Conservation (phyloP, 768 basidiomycete species). For the Tulasnella sp. region DNA sequence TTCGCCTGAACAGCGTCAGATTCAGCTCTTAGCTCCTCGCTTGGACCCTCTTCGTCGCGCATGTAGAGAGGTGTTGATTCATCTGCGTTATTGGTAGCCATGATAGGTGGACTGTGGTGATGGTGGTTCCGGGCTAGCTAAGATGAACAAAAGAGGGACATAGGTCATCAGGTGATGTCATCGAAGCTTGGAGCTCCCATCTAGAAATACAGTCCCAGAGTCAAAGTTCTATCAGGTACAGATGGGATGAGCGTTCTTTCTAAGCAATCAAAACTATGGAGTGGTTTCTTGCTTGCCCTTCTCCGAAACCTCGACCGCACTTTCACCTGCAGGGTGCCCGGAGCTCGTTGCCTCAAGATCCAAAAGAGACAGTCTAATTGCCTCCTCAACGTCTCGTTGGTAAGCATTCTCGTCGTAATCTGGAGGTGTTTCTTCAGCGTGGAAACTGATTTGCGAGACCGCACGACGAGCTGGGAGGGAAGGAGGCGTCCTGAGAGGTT, state of each 20-base stretch:
- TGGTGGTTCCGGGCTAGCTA: neutral
- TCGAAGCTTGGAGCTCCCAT: too few species aligned
- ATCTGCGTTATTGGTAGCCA: neutral
- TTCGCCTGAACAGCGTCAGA: too few species aligned
- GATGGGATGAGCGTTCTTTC: too few species aligned
- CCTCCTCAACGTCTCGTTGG: constrained; percentile 25
- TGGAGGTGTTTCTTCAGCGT: constrained; percentile 17
- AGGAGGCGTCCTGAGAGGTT: neutral
- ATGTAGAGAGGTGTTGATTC: too few species aligned
- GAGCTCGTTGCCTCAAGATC: constrained; percentile 21
- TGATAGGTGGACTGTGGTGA: neutral
- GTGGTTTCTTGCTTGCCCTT: neutral
- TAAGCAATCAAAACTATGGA: neutral
- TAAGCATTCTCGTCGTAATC: constrained; percentile 18
- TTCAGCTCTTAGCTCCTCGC: too few species aligned
- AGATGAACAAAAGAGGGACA: neutral
- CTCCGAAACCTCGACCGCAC: neutral
- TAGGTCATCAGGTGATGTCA: too few species aligned
- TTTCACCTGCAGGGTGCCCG: neutral
- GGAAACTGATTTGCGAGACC: neutral
- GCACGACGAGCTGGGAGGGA: neutral
- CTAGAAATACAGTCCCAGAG: too few species aligned
- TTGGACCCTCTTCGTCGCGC: too few species aligned
- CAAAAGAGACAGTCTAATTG: constrained; percentile 28
- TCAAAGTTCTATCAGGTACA: too few species aligned